Base-by-base conservation (phyloP, 2,329 filamentous ascomycete species). In the Kalmusia sp. region DNA sequence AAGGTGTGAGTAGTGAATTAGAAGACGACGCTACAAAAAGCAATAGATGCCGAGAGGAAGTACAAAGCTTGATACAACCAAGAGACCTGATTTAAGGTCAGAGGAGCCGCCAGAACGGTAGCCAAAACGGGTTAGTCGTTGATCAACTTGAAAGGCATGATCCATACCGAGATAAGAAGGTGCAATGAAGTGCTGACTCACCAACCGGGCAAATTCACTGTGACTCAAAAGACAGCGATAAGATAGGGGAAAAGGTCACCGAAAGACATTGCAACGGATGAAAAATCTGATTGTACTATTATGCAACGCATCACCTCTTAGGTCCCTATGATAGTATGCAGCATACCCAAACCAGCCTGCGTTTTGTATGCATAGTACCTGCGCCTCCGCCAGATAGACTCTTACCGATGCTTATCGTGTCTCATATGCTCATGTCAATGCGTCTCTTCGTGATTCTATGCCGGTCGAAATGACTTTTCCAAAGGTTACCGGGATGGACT, bases 361-460 rank as follows among this genome's bases (percentile, higher is more conserved):
- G 17, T 27, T 28, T 40, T n/a, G 15, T 27, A 43, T 21, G 39
- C 25, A 25, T 9, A 22, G 7, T 12, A 22, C 19, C 35, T 22
- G 25, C n/a, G 5, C 15, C 25, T 6, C 39, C 25, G n/a, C 39
- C 25, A 17, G 24, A 19, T 21, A 30, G 15, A 15, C 39, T 43
- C 15, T 31, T 19, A 25, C 25, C 9, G n/a, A 30, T 43, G 39
- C 39, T 30, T 21, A 19, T 9, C 35, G 31, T 33, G 6, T 19
- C 12, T 25, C 19, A 27, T 40, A 37, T 35, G 35, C 43, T 45
- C 41, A 24, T 45, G 39, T 43, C 7, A 30, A 21, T 19, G 41
- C 41, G 28, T 45, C 19, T 45, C 28, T 45, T 45, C 41, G 41
- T 45, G 14, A 24, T 19, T 24, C 17, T 45, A 45, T 45, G 41